phyloP scores from a whole-genome alignment of 805 yeast species.

The Pichia cephalocereana region DNA sequence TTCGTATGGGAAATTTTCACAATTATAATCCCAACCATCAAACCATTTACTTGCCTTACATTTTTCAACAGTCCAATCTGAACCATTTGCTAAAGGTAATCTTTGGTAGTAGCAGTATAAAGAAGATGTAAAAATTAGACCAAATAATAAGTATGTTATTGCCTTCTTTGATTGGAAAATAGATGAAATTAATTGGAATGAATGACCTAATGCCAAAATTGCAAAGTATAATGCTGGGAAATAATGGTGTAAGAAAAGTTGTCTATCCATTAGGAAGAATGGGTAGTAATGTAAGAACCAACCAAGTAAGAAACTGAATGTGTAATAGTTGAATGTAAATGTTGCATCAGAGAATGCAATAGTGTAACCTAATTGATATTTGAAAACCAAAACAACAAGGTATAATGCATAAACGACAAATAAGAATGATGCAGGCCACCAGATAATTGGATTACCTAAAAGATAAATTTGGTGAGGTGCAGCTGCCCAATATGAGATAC shows the following conservation, averaged over 20 bases:
- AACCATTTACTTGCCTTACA: slow-evolving; percentile 58
- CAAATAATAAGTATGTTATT: slow-evolving; percentile 37
- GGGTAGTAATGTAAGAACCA: slow-evolving; percentile 68
- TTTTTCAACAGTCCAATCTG: slow-evolving; percentile 62
- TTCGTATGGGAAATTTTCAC: slow-evolving; percentile 42
- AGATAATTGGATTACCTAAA: slow-evolving; percentile 68
- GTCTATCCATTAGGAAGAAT: slow-evolving; percentile 84
- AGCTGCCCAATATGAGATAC: slow-evolving; percentile 74
- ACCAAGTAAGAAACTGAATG: slow-evolving; percentile 54
- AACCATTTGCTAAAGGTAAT: slow-evolving; percentile 70
- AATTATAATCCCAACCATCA: slow-evolving; percentile 81
- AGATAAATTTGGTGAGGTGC: slow-evolving; percentile 49
- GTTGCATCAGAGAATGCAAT: slow-evolving; percentile 44
- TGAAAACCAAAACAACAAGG: slow-evolving; percentile 36
- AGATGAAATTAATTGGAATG: slow-evolving; percentile 24
- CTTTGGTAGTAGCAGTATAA: slow-evolving; percentile 48
- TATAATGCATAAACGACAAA: slow-evolving; percentile 42
- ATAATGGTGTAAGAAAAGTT: slow-evolving; percentile 88
- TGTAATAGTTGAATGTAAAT: slow-evolving; percentile 56
- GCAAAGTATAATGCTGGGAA: slow-evolving; percentile 83
- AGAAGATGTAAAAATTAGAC: slow-evolving; percentile 39
- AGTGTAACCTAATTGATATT: slow-evolving; percentile 52
- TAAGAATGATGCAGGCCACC: slow-evolving; percentile 64
- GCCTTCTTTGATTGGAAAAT: slow-evolving; percentile 30
- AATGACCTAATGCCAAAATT: slow-evolving; percentile 27